These are phyloP conservation scores for Pouteria glomerata DNA, from an alignment of 148 eudicot species.

Conservation along the genomic window DNA sequence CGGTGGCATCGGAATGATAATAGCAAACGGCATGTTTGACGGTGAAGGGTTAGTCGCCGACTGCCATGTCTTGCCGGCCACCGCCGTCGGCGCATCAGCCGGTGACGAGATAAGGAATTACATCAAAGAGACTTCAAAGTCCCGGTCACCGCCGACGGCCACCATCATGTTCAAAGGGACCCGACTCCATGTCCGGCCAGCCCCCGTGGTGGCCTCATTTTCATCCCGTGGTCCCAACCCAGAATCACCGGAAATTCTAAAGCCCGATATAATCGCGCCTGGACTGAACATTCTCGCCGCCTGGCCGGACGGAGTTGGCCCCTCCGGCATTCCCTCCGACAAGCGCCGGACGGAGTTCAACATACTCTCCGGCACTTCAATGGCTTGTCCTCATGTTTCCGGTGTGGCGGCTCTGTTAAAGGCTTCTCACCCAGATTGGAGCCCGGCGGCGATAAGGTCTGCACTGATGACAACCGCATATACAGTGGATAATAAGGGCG, in stretches of 20 bases:
- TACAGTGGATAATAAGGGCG: conserved; percentile 44
- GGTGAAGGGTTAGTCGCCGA: conserved; percentile 98
- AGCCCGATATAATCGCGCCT: conserved; percentile 88
- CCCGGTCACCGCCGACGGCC: conserved; percentile 38
- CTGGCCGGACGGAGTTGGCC: conserved; percentile 76
- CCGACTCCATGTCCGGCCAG: conserved; percentile 59
- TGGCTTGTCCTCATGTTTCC: conserved; percentile 97
- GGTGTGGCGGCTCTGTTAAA: conserved; percentile 76
- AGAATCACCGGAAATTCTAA: conserved; percentile 69
- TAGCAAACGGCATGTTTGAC: conserved; percentile 86
- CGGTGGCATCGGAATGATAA: conserved; percentile 82
- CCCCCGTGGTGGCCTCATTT: conserved; percentile 86
- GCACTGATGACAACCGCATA: conserved; percentile 88
- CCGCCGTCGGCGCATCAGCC: conserved; percentile 56
- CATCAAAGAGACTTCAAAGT: conserved; percentile 27
- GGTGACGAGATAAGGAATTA: conserved; percentile 74
- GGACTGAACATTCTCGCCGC: conserved; percentile 86
- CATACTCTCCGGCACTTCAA: conserved; percentile 84
- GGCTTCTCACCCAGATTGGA: conserved; percentile 92
- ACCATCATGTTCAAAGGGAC: conserved; percentile 72
- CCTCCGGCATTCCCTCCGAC: conserved; percentile 60
- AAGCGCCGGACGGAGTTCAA: conserved; percentile 68
- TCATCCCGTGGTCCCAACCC: conserved; percentile 95
- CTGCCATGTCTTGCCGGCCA: conserved; percentile 83
- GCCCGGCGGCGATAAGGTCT: conserved; percentile 79